phyloP scores from a whole-genome alignment of 345 rosid species.

The Arabidopsis thaliana region TAIR10.1 NC_003076.8:1237001-1237500 shows the following conservation, averaged over 20 bases:
- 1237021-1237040: neutral
- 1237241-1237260: conserved; percentile 23
- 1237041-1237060: neutral
- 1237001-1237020: neutral
- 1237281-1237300: neutral
- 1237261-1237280: conserved; percentile 14
- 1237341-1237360: too few relatives aligned
- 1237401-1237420: too few relatives aligned
- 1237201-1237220: conserved; percentile 21
- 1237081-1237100: neutral
- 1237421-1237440: too few relatives aligned
- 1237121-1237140: too few relatives aligned
- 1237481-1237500: neutral
- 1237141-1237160: neutral
- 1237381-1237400: too few relatives aligned
- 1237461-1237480: neutral
- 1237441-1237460: too few relatives aligned
- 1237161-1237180: conserved; percentile 25
- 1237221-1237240: neutral
- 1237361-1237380: too few relatives aligned
- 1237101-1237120: too few relatives aligned
- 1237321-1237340: too few relatives aligned
- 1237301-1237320: neutral
- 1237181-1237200: conserved; percentile 31
- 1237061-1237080: too few relatives aligned